Conservation (phyloP, 2,329 filamentous ascomycete genomes). For the Allantophomopsis lycopodina region DNA sequence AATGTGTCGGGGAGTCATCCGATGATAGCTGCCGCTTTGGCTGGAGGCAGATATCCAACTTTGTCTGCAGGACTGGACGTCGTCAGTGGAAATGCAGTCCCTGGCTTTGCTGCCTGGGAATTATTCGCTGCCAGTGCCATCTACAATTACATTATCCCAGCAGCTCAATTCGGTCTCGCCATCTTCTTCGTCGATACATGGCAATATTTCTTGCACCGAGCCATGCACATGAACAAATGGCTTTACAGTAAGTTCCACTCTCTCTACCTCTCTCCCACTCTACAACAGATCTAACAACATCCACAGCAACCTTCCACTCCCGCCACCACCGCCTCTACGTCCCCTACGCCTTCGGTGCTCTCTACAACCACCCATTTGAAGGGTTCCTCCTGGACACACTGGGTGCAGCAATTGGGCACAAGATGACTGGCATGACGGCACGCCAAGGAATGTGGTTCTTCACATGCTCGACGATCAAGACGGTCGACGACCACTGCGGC, state of each 20-base stretch:
- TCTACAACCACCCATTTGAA: conserved; percentile 94
- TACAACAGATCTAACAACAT: conserved; percentile 18
- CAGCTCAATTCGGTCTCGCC: conserved; percentile 62
- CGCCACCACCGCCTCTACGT: conserved; percentile 95
- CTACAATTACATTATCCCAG: conserved; percentile 68
- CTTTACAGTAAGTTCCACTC: conserved; percentile 62
- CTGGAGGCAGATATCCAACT: conserved; percentile 70
- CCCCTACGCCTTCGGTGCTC: conserved; percentile 89
- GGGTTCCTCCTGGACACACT: conserved; percentile 88
- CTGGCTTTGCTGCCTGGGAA: conserved; percentile 78
- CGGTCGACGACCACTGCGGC: conserved; percentile 93
- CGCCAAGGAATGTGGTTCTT: conserved; percentile 87
- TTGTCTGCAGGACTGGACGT: conserved; percentile 45
- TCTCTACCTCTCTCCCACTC: not conserved
- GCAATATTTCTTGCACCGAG: conserved; percentile 95
- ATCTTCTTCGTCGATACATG: conserved; percentile 79
- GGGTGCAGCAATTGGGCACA: conserved; percentile 73
- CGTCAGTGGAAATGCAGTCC: conserved; percentile 36
- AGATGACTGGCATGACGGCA: conserved; percentile 67
- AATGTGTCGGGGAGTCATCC: conserved; percentile 60
- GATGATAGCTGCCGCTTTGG: conserved; percentile 59
- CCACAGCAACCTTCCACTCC: conserved; percentile 72
- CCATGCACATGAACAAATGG: conserved; percentile 97
- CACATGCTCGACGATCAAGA: conserved; percentile 81
- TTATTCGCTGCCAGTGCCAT: conserved; percentile 57